These are phyloP conservation scores for Fragilaria crotonensis DNA, from an alignment of 108 stramenopile species.

Conservation along the genomic window DNA sequence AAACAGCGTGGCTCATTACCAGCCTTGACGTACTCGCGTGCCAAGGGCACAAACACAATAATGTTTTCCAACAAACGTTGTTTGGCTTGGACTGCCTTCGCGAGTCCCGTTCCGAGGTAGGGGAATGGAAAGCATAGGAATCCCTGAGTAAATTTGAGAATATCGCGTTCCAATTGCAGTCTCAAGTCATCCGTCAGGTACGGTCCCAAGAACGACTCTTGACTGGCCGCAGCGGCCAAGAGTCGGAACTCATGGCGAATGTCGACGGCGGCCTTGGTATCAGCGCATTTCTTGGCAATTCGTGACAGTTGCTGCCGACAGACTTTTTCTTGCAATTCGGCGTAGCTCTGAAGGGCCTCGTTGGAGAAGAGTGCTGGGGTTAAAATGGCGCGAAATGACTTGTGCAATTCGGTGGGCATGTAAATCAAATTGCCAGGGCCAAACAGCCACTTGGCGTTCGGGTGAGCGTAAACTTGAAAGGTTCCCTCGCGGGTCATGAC, in stretches of 20 bases:
- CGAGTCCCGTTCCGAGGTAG: slow-evolving; percentile 7
- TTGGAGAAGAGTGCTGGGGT: slow-evolving; percentile 18
- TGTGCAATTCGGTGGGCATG: slow-evolving; percentile 12
- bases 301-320: slow-evolving; percentile 3
- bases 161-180: slow-evolving; percentile 9
- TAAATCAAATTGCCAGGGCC: slow-evolving; percentile 17
- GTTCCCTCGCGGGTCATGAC: slow-evolving; percentile 15
- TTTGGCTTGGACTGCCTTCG: slow-evolving; percentile 16
- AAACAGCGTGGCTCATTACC: slow-evolving; percentile 20
- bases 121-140: slow-evolving; percentile 17
- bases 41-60: slow-evolving; percentile 7
- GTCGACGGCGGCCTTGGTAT: slow-evolving; percentile 4
- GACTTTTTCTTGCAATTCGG: slow-evolving; percentile 13
- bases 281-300: slow-evolving; percentile 5
- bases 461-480: slow-evolving; percentile 17
- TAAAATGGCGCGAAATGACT: slow-evolving; percentile 8
- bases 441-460: slow-evolving; percentile 24
- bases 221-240: slow-evolving; percentile 15
- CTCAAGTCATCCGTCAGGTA: slow-evolving; percentile 12
- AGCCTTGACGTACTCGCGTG: slow-evolving; percentile 5
- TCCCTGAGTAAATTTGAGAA: slow-evolving; percentile 24
- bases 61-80: slow-evolving; percentile 7
- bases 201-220: slow-evolving; percentile 20
- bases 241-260: slow-evolving; percentile 8
- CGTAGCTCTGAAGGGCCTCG: slow-evolving; percentile 16